Evolutionary conservation across 2,329 filamentous ascomycete genomes (phyloP), one percentile per base, ranked within the genome.

Genomic region (Pestalotiopsis sp.): DNA sequence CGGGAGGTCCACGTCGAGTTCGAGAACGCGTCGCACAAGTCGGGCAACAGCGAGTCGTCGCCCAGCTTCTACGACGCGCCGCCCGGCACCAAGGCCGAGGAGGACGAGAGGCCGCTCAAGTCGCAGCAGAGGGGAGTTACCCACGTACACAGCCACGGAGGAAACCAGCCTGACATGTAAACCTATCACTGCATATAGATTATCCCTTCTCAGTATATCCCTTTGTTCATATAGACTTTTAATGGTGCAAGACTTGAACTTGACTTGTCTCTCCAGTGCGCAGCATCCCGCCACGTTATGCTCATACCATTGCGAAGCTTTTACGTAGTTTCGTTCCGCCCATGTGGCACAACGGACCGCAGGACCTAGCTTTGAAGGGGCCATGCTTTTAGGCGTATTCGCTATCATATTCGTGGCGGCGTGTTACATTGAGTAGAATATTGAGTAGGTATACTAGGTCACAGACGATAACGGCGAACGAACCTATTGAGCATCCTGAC

Each of bases 21-120:
- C 9, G 59, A 62, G 27, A 62, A 62, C 13, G 59, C 59, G 31
- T 62, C 59, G 9, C 59, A 62, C 25, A 62, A 62, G 31, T 62
- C 59, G 17, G 59, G 36, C n/a, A 62, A 62, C 17, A 62, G 59
- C 31, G 59, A 20, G n/a, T 62, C 59, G 1, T 31, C 59, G 12
- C 12, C 13, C 31, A 62, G 59, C 31, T 62, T 62, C 36, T 62
- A 62, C 36, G 59, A 62, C 7, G 59, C 13, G 17, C 27, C 25
- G 31, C 27, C 27, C 17, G 59, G 59, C 14, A 13, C 27, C 12
- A 62, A 62, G 59, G 9, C 25, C 12, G 59, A 62, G 17, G 59
- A 62, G 27, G 59, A 62, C n/a, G 20, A 13, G 14, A 39, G 59
- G 59, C 59, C 59, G 36, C 27, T 62, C 27, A 39, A 62, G 25